Evolutionary conservation across 2,329 filamentous ascomycete species (phyloP), one percentile per base, ranked within the genome.

Genomic region (Hypocreales sp.): DNA sequence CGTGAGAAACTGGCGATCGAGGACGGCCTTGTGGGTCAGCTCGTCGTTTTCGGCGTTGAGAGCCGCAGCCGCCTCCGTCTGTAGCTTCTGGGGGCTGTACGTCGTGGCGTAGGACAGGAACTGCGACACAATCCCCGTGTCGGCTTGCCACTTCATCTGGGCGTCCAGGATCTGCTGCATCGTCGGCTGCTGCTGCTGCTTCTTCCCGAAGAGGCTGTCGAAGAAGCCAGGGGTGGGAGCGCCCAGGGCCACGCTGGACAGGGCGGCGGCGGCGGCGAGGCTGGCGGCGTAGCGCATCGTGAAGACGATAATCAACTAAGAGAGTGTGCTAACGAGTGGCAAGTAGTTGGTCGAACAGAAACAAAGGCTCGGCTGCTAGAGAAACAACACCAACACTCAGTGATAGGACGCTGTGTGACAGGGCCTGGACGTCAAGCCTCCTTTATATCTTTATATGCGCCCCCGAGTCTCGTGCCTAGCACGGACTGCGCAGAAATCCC

Each of bases 11-110:
- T 27, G 12, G 8, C 21, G 19, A 11, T 38, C 35, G 8, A 38
- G 30, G 14, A 36, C 32, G 7, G 31, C 34, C 29, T 38, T 38
- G 11, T 38, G 34, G 6, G 8, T 26, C 8, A 36, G 30, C 25
- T 38, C 34, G 26, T 38, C 32, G 14, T 31, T 28, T 7, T 34
- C 34, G 14, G 35, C 35, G n/a, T 15, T 19, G 6, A 36, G 24
- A 4, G 35, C 34, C 4, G 20, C 20, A 7, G 13, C 8, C 9
- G 28, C 35, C 13, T 26, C 25, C 17, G 18, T 7, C 15, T 24
- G n/a, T 11, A 35, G 16, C 16, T 34, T 18, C 13, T 26, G 14
- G 12, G 27, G 25, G 14, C 16, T 26, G 22, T 36, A 12, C 8
- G 21, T 14, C 28, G 33, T 31, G 22, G 31, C 35, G 7, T 10